Percentiles rank a stretch among this genome's conserved stretches.
Evolutionary conservation across 768 basidiomycete genomes (phyloP).

Genomic region (Suillus weaverae): DNA sequence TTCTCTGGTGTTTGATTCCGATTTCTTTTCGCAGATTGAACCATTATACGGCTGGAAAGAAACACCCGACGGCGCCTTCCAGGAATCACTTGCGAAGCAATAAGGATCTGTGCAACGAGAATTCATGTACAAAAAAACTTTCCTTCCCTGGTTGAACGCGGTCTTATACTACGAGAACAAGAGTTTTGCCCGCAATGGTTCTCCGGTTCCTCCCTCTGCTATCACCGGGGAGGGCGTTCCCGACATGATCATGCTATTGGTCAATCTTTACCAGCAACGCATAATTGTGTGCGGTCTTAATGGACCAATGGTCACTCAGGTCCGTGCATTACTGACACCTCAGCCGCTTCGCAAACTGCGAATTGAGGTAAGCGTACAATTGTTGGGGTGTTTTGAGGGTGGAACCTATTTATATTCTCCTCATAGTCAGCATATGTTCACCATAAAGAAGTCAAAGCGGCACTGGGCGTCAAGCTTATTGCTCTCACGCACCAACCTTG

Average conservation of each 20-base stretch:
- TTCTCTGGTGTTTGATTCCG: slow-evolving; percentile 6
- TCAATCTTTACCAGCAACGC: slow-evolving; percentile 95
- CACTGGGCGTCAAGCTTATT: slow-evolving; percentile 92
- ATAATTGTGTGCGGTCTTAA: slow-evolving; percentile 97
- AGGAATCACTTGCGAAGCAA: slow-evolving; percentile 86
- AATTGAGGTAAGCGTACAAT: slow-evolving; percentile 67
- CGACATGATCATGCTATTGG: slow-evolving; percentile 98
- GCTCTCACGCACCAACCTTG: slow-evolving; percentile 36
- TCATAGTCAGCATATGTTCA: slow-evolving; percentile 91
- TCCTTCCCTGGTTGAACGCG: slow-evolving; percentile 90
- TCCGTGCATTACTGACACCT: slow-evolving; percentile 92
- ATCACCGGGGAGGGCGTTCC: slow-evolving; percentile 98
- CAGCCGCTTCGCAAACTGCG: slow-evolving; percentile 95
- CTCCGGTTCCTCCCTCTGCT: slow-evolving; percentile 95
- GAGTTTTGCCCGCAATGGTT: slow-evolving; percentile 90
- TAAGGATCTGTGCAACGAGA: slow-evolving; percentile 77
- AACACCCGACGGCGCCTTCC: slow-evolving; percentile 91
- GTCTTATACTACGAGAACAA: slow-evolving; percentile 98
- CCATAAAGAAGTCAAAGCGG: slow-evolving; percentile 96
- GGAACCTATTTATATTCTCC: slow-evolving; percentile 10
- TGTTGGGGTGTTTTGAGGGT: background rate
- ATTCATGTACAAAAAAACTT: slow-evolving; percentile 81
- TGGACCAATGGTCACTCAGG: slow-evolving; percentile 93
- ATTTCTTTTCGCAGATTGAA: slow-evolving; percentile 68
- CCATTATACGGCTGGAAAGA: slow-evolving; percentile 95